A percentile compares a stretch with the other conserved stretches of the same genome.
These are phyloP conservation scores for Chlorella sp. DNA, from an alignment of 139 green algal species.

Conservation along the genomic window DNA sequence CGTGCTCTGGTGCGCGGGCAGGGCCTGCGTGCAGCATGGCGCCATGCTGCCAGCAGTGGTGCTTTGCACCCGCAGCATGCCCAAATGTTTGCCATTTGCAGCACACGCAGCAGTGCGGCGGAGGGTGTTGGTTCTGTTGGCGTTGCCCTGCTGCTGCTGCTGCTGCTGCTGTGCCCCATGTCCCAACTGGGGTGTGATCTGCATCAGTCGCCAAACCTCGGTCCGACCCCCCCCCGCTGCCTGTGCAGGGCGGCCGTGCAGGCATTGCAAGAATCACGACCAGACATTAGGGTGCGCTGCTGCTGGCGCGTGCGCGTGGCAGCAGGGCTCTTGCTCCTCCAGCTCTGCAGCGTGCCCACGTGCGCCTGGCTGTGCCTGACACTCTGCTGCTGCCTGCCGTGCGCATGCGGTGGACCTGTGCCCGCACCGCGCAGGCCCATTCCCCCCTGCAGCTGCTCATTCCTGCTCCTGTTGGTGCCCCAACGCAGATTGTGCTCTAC, in stretches of 20 bases:
- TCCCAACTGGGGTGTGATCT: no score
- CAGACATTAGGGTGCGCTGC: slow-evolving; percentile 31
- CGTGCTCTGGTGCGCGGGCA: slow-evolving; percentile 86
- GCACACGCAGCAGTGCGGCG: neutral
- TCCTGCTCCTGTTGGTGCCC: no score
- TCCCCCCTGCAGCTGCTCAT: neutral
- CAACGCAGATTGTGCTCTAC: slow-evolving; percentile 75
- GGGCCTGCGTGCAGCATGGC: neutral
- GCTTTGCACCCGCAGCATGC: no score
- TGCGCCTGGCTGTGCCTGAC: no score
- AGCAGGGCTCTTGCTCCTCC: neutral
- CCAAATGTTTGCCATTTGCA: neutral
- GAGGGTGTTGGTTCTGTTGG: neutral
- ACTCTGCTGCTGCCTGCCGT: neutral
- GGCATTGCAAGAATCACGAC: slow-evolving; percentile 40
- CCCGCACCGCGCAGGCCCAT: no score
- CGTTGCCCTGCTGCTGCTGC: neutral
- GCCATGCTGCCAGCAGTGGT: neutral
- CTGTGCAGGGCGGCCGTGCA: slow-evolving; percentile 63
- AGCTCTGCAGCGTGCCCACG: no score
- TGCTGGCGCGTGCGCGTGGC: neutral
- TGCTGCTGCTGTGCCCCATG: no score
- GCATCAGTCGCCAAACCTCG: no score
- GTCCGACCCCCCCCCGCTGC: no score
- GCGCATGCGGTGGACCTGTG: no score